These are phyloP conservation scores for Arachis monticola DNA, from an alignment of 331 rosid genomes.

Conservation along the genomic window DNA sequence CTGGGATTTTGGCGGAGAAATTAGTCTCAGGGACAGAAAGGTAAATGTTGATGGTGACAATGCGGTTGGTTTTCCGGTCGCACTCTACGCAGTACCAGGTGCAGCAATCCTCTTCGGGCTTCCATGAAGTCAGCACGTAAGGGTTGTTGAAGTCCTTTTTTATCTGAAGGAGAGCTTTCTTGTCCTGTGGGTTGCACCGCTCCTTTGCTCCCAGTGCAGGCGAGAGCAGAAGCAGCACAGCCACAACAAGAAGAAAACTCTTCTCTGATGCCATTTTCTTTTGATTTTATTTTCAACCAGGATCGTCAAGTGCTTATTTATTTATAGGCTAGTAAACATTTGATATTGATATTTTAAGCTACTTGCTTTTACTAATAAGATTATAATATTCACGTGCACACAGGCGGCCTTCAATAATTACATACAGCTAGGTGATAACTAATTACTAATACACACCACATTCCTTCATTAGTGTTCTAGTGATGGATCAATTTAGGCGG, in stretches of 20 bases:
- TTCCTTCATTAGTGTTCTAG: background rate
- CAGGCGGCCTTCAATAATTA: background rate
- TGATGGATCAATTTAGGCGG: background rate
- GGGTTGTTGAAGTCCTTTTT: conserved; percentile 64
- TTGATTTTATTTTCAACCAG: too few relatives aligned
- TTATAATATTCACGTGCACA: background rate
- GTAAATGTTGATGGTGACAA: conserved; percentile 46
- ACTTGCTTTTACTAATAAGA: background rate
- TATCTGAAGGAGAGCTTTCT: conserved; percentile 55
- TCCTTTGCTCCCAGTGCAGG: conserved; percentile 35
- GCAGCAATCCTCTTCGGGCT: conserved; percentile 60
- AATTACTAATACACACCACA: too few relatives aligned
- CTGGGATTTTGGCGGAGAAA: conserved; percentile 60
- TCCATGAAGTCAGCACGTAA: conserved; percentile 60
- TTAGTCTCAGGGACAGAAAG: conserved; percentile 26
- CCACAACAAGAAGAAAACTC: too few relatives aligned
- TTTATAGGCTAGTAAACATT: too few relatives aligned
- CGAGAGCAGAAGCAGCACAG: conserved; percentile 14
- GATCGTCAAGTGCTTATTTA: too few relatives aligned
- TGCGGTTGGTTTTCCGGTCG: conserved; percentile 53
- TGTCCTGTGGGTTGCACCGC: conserved; percentile 62
- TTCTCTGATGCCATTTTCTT: too few relatives aligned
- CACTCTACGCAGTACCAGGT: conserved; percentile 57
- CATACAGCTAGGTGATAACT: background rate
- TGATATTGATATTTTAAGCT: background rate